These are phyloP conservation scores for Brassica nigra DNA, from an alignment of 345 rosid species.

Conservation along the genomic window DNA sequence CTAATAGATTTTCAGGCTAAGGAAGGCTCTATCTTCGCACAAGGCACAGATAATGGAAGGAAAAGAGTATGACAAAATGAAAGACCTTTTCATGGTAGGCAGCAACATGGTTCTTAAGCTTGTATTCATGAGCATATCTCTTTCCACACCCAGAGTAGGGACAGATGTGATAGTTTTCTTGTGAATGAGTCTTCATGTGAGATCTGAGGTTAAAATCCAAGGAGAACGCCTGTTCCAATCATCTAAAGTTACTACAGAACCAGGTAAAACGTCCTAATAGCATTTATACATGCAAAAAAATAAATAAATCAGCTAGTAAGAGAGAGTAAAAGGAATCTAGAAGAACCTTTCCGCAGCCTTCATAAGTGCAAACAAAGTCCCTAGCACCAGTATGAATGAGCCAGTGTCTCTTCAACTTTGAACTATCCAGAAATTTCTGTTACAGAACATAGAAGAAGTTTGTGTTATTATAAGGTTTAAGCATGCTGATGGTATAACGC, in stretches of 20 bases:
- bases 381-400: conserved; percentile 96
- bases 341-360: conserved; percentile 99
- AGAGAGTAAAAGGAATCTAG: conserved; percentile 35
- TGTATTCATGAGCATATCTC: conserved; percentile 98
- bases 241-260: not conserved
- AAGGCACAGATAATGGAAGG: not conserved
- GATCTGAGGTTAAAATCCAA: conserved; percentile 96
- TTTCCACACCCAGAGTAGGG: conserved; percentile 91
- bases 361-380: conserved; percentile 81
- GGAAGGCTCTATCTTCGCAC: not conserved
- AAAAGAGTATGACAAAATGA: not conserved
- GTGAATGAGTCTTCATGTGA: conserved; percentile 99
- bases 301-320: not conserved
- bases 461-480: not conserved
- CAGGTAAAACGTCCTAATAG: not conserved
- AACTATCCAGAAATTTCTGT: conserved; percentile 99
- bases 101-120: conserved; percentile 82
- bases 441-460: conserved; percentile 27
- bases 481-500: not conserved
- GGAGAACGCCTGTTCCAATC: conserved; percentile 80
- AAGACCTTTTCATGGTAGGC: conserved; percentile 85
- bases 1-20: not conserved
- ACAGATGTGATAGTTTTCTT: conserved; percentile 95
- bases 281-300: not conserved
- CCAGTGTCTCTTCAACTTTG: conserved; percentile 91